Evolutionary conservation across 1,139 yeast genomes (phyloP).

Genomic region (Zygosaccharomyces pseudobailii): DNA sequence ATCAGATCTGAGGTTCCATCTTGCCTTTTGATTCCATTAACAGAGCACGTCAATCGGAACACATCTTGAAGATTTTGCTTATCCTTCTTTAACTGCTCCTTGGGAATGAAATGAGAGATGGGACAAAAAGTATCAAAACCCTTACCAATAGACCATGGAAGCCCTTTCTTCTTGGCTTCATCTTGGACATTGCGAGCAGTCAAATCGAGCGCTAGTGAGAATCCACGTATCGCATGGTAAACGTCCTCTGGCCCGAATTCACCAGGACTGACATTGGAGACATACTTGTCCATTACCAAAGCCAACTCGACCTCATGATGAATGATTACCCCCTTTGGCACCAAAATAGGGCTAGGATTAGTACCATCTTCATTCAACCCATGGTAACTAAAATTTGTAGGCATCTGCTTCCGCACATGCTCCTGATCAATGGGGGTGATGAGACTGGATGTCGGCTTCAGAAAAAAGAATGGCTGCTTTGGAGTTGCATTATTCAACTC

Average conservation of each 20-base stretch:
- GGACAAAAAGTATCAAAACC: constrained; percentile 97
- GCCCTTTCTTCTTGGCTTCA: constrained; percentile 88
- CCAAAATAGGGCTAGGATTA: constrained; percentile 63
- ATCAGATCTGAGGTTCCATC: constrained; percentile 75
- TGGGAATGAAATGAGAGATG: constrained; percentile 64
- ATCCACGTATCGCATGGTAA: constrained; percentile 72
- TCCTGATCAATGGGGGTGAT: constrained; percentile 35
- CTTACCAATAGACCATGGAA: constrained; percentile 95
- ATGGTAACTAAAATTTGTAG: constrained; percentile 16
- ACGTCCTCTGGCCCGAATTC: constrained; percentile 64
- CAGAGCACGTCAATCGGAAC: constrained; percentile 48
- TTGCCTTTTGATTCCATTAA: constrained; percentile 71
- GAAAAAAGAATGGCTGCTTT: constrained; percentile 80
- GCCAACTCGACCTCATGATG: constrained; percentile 96
- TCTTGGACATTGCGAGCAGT: constrained; percentile 96
- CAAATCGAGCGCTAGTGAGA: constrained; percentile 84
- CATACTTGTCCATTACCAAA: constrained; percentile 57
- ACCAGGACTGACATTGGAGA: constrained; percentile 56
- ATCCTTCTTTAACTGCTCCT: constrained; percentile 63
- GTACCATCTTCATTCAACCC: constrained; percentile 30
- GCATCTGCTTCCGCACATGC: constrained; percentile 6
- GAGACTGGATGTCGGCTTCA: constrained; percentile 74
- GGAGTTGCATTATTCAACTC: constrained; percentile 83
- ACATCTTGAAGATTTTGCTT: constrained; percentile 44
- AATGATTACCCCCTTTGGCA: constrained; percentile 75